Evolutionary conservation across 495 filamentous ascomycete genomes (phyloP).

Genomic region (Hypoxylon subgilvum): DNA sequence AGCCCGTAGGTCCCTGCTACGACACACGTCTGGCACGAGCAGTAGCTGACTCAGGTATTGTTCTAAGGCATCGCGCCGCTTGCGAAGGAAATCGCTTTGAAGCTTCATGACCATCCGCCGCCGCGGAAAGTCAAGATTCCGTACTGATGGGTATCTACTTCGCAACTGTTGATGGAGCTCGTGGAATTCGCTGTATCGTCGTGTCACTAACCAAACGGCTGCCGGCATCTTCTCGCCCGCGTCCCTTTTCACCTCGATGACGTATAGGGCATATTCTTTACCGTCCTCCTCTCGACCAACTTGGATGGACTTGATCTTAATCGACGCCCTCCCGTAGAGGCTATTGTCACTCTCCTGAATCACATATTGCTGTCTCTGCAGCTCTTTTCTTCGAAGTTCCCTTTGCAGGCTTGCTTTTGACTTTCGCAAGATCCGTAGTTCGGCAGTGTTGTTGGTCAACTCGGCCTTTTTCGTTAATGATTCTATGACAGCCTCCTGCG

Average conservation of each 20-base stretch:
- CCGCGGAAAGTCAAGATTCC: slow-evolving; percentile 88
- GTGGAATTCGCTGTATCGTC: slow-evolving; percentile 95
- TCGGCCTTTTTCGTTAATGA: slow-evolving; percentile 93
- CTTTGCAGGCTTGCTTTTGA: slow-evolving; percentile 90
- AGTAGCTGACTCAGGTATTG: slow-evolving; percentile 85
- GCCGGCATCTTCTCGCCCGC: slow-evolving; percentile 89
- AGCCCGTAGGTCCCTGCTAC: slow-evolving; percentile 86
- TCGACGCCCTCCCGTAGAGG: slow-evolving; percentile 85
- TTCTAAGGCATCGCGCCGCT: slow-evolving; percentile 80
- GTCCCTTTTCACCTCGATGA: slow-evolving; percentile 86
- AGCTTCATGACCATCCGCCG: slow-evolving; percentile 94
- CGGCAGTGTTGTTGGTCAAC: slow-evolving; percentile 92
- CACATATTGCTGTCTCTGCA: slow-evolving; percentile 96
- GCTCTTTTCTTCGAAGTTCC: slow-evolving; percentile 90
- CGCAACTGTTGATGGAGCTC: slow-evolving; percentile 91
- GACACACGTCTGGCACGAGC: slow-evolving; percentile 88
- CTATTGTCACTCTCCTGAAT: slow-evolving; percentile 98
- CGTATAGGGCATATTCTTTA: slow-evolving; percentile 90
- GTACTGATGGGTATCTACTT: slow-evolving; percentile 80
- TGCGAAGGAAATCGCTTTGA: slow-evolving; percentile 92
- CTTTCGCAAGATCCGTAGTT: slow-evolving; percentile 90
- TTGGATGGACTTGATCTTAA: slow-evolving; percentile 89
- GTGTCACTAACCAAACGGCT: slow-evolving; percentile 78
- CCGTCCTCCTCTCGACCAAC: slow-evolving; percentile 91
- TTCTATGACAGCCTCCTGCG: slow-evolving; percentile 90